Percentiles rank a stretch among this genome's conserved stretches.
These are phyloP conservation scores for Pittosporum tobira DNA, from an alignment of 129 eudicot genomes.

Conservation along the genomic window DNA sequence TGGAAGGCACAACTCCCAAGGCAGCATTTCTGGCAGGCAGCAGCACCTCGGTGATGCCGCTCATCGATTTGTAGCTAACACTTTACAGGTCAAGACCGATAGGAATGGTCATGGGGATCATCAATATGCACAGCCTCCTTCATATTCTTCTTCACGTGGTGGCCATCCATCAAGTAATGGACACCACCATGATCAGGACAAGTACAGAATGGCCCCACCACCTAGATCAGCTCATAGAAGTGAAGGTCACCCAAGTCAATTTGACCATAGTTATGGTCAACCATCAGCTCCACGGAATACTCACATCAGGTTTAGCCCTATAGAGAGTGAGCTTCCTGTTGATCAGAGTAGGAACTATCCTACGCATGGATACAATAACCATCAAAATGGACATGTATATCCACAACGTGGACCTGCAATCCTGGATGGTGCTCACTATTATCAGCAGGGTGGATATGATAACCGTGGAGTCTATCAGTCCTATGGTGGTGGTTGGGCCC, in stretches of 20 bases:
- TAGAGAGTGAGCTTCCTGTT: neutral
- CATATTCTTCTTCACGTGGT: constrained; percentile 20
- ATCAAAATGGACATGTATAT: constrained; percentile 28
- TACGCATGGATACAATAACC: constrained; percentile 32
- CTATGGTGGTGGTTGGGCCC: constrained; percentile 28
- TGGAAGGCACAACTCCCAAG: constrained; percentile 16
- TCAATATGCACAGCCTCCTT: constrained; percentile 33
- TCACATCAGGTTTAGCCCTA: constrained; percentile 26
- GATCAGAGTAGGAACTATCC: constrained; percentile 14
- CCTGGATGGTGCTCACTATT: constrained; percentile 17
- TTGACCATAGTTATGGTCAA: constrained; percentile 24
- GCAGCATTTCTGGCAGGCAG: constrained; percentile 38
- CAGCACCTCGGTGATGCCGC: constrained; percentile 81
- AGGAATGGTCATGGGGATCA: constrained; percentile 33
- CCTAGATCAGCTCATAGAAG: constrained; percentile 17
- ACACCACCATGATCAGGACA: constrained; percentile 32
- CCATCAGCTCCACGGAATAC: constrained; percentile 22
- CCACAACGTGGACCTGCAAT: constrained; percentile 20
- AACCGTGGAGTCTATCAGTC: constrained; percentile 16
- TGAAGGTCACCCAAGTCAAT: constrained; percentile 11
- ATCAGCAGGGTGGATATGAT: constrained; percentile 25
- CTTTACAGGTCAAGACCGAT: constrained; percentile 46
- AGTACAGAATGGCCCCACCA: constrained; percentile 13
- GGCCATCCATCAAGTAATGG: constrained; percentile 23
- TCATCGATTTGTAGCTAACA: constrained; percentile 60